Evolutionary conservation across 768 basidiomycete species (phyloP).

Genomic region (Cystobasidium onofrii): DNA sequence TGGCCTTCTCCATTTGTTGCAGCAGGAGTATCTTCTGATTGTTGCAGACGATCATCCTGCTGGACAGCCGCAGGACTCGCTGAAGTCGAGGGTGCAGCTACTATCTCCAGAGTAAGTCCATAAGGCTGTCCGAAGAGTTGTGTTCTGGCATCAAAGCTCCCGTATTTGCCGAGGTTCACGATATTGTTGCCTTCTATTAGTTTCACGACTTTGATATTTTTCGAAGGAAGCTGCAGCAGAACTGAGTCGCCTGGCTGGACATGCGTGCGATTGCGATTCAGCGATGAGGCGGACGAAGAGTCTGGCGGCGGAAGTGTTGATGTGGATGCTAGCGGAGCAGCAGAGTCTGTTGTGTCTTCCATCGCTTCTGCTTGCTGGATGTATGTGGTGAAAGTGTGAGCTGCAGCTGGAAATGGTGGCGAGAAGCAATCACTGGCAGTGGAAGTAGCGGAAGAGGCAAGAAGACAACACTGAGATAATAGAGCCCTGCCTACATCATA

Average conservation of each 20-base stretch:
- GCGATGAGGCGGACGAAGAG: not conserved
- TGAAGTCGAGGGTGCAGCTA: slow-evolving; percentile 58
- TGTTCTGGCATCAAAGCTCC: slow-evolving; percentile 62
- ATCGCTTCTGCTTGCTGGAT: not conserved
- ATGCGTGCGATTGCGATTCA: not conserved
- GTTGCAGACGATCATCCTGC: not conserved
- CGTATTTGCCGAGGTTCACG: slow-evolving; percentile 72
- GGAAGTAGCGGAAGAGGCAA: not conserved
- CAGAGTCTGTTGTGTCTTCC: not conserved
- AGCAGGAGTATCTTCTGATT: not conserved
- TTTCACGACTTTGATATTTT: slow-evolving; percentile 66
- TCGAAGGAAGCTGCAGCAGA: slow-evolving; percentile 68
- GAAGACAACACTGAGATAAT: too few species aligned
- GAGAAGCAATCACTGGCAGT: not conserved
- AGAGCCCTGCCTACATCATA: too few species aligned
- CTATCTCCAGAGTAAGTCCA: slow-evolving; percentile 81
- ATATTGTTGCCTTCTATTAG: slow-evolving; percentile 48
- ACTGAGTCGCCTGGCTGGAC: slow-evolving; percentile 70
- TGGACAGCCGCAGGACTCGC: slow-evolving; percentile 62
- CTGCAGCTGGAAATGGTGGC: not conserved
- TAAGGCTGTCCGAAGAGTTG: slow-evolving; percentile 74
- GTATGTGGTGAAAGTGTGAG: not conserved
- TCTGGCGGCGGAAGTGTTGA: not conserved
- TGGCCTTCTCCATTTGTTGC: not conserved
- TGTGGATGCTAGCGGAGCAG: not conserved